Conservation (phyloP, 768 basidiomycete genomes). For the Cantharellus anzutake region DNA sequence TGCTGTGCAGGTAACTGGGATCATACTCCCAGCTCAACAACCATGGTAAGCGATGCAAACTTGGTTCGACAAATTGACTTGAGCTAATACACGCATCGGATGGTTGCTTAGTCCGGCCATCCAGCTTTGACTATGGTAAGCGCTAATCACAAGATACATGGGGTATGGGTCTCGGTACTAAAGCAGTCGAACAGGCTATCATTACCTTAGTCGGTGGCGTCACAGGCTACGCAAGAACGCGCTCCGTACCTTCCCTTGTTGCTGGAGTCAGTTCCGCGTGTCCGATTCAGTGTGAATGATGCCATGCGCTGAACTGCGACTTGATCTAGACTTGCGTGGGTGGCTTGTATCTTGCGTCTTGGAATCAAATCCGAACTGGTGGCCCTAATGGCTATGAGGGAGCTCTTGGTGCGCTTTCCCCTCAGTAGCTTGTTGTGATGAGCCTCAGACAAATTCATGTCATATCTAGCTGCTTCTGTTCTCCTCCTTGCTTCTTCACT, state of each 20-base stretch:
- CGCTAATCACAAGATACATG: background rate
- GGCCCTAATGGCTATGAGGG: slow-evolving; percentile 50
- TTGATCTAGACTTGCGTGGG: slow-evolving; percentile 29
- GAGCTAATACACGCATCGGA: no score
- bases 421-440: background rate
- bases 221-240: slow-evolving; percentile 21
- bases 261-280: slow-evolving; percentile 49
- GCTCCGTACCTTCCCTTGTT: slow-evolving; percentile 61
- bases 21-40: no score
- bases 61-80: no score
- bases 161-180: background rate
- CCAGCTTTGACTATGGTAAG: slow-evolving; percentile 10
- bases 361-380: slow-evolving; percentile 53
- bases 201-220: slow-evolving; percentile 63
- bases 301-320: background rate
- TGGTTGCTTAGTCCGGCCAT: slow-evolving; percentile 5
- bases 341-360: slow-evolving; percentile 60
- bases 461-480: slow-evolving; percentile 45
- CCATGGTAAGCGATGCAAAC: no score
- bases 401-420: slow-evolving; percentile 36
- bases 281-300: slow-evolving; percentile 10
- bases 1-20: no score
- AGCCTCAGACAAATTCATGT: background rate
- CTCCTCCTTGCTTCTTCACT: slow-evolving; percentile 54
- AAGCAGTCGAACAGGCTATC: slow-evolving; percentile 11